A percentile compares a stretch with the other conserved stretches of the same genome.
Evolutionary conservation across 1,284 basidiomycete genomes (phyloP).

Genomic region (Neonothopanus nambi): DNA sequence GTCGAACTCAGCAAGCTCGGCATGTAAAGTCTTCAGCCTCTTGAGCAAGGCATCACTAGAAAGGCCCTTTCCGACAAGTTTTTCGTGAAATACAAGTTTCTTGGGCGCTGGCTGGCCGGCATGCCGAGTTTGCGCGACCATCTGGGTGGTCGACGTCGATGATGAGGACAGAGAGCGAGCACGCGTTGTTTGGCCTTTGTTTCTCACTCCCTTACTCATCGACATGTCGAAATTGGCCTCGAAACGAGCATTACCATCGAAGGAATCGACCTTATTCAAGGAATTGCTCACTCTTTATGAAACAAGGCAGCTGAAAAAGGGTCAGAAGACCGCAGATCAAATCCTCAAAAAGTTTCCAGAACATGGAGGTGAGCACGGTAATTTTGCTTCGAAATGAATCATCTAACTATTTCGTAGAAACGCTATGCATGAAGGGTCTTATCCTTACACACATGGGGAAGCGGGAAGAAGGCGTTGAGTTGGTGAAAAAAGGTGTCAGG

Average conservation of each 20-base stretch:
- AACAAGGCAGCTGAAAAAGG: slow-evolving; percentile 87
- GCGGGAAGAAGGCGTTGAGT: slow-evolving; percentile 81
- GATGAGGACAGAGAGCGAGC: slow-evolving; percentile 4
- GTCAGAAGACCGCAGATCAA: slow-evolving; percentile 88
- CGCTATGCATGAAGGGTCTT: slow-evolving; percentile 92
- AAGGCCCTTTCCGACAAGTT: slow-evolving; percentile 69
- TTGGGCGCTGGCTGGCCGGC: slow-evolving; percentile 48
- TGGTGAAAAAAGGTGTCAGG: slow-evolving; percentile 88
- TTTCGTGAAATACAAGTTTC: slow-evolving; percentile 78
- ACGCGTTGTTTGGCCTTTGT: slow-evolving; percentile 3
- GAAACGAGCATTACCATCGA: slow-evolving; percentile 60
- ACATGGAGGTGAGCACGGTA: slow-evolving; percentile 76
- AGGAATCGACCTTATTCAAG: slow-evolving; percentile 87
- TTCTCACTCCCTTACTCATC: slow-evolving; percentile 1
- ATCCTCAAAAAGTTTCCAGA: slow-evolving; percentile 96
- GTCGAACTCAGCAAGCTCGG: slow-evolving; percentile 82
- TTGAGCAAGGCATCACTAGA: slow-evolving; percentile 80
- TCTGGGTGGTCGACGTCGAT: slow-evolving; percentile 32
- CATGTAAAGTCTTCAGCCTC: slow-evolving; percentile 81
- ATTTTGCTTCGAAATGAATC: neutral
- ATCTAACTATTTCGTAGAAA: slow-evolving; percentile 55
- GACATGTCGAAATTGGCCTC: slow-evolving; percentile 38
- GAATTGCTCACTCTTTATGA: slow-evolving; percentile 92
- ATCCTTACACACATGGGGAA: slow-evolving; percentile 83
- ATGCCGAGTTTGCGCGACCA: slow-evolving; percentile 74